Evolutionary conservation across 148 eudicot species (phyloP).

Genomic region (Chenopodium formosanum): DNA sequence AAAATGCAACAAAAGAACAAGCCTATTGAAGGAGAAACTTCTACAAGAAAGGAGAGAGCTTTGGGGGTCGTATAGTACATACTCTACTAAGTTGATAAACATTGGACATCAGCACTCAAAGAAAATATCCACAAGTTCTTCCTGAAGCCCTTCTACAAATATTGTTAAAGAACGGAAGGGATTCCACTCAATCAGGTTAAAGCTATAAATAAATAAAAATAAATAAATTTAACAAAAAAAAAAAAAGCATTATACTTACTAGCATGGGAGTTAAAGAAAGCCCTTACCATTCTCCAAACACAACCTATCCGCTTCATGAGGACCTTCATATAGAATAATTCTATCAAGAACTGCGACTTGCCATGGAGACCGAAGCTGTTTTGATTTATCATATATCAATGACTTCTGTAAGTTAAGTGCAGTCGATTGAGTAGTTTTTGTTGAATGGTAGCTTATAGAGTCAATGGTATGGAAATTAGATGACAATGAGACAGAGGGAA

Average conservation of each 20-base stretch:
- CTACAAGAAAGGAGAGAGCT: neutral
- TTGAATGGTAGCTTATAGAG: slow-evolving; percentile 44
- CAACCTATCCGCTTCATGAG: slow-evolving; percentile 76
- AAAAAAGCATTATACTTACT: neutral
- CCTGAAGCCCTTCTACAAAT: neutral
- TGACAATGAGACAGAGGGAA: slow-evolving; percentile 73
- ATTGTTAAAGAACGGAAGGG: neutral
- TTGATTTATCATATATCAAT: slow-evolving; percentile 25
- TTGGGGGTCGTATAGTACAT: neutral
- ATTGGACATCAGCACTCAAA: neutral
- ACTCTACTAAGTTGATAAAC: neutral
- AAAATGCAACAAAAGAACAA: neutral
- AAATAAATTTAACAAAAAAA: neutral
- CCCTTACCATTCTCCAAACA: slow-evolving; percentile 82
- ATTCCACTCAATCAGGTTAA: slow-evolving; percentile 11
- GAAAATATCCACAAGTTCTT: neutral
- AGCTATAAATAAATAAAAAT: neutral
- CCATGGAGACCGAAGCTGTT: slow-evolving; percentile 65
- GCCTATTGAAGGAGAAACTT: neutral
- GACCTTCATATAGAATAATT: slow-evolving; percentile 74
- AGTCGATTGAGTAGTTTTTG: slow-evolving; percentile 22
- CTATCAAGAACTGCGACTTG: slow-evolving; percentile 82
- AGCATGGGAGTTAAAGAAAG: slow-evolving; percentile 5
- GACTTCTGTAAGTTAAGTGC: slow-evolving; percentile 27
- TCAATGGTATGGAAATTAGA: slow-evolving; percentile 55